Base-by-base conservation (phyloP, 1,284 basidiomycete genomes). In the Austroboletus novae-zelandiae region DNA sequence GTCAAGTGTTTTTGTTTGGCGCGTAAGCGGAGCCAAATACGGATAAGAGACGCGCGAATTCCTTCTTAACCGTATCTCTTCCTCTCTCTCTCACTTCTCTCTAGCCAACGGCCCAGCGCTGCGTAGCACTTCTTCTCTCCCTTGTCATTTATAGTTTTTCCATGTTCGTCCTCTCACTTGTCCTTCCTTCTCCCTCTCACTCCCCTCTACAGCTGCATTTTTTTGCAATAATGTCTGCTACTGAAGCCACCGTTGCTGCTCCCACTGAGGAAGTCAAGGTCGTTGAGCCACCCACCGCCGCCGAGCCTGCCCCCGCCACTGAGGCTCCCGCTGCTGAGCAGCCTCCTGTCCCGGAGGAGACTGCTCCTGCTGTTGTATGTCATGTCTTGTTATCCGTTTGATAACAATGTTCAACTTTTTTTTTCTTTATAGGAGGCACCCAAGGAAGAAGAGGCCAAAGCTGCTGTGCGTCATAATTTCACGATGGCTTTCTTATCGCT, bases 141-240 rank as follows among this genome's bases (percentile, higher is more conserved):
- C 74, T 78, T 76, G 65, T 70, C 73, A 73, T 72, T 66, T 65
- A 75, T 78, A 72, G 61, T 69, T 65, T 67, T 66, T 73, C 64
- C 66, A 66, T 65, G 76, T 80, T 54, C 43, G 70, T 64, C 44
- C 55, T 45, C 27, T 50, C 45, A 44, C 51, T 51, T 39, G 32
- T 51, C 47, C 47, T 50, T 51, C 51, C 18, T 47, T 57, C 40
- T 57, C 52, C 58, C 52, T 48, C 50, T 57, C 4, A 55, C 44
- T 55, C 15, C 48, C 9, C 10, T 45, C 40, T 40, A 7, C 65
- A 81, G 75, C 78, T 77, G 62, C 73, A 71, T 23, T 73, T 70
- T 71, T 67, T 68, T 77, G 74, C 75, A 73, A 80, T 89, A 87
- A 91, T 91, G 87, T 91, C 89, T 77, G 79, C 85, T 67, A 67